Conservation (phyloP, 2,329 filamentous ascomycete species). For the Fusarium penzigii region DNA sequence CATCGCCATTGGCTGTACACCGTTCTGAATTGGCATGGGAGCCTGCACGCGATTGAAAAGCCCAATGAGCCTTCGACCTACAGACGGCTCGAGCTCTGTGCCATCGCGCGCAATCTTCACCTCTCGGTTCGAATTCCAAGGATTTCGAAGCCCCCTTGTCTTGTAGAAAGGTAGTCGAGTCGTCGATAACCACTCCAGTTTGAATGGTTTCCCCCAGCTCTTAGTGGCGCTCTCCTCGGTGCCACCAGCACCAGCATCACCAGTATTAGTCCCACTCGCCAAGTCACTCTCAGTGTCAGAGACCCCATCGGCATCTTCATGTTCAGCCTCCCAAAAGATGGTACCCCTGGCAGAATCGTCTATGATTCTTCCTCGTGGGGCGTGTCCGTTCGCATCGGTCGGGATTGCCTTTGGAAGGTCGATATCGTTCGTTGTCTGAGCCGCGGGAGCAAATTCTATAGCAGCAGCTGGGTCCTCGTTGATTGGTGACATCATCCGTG, state of each 20-base stretch:
- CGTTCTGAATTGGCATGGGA: conserved; percentile 34
- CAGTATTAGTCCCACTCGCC: conserved; percentile 39
- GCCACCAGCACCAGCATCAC: conserved; percentile 15
- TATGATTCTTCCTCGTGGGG: conserved; percentile 83
- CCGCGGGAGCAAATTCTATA: conserved; percentile 68
- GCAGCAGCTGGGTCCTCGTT: conserved; percentile 72
- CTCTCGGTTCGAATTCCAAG: conserved; percentile 93
- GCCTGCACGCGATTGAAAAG: conserved; percentile 69
- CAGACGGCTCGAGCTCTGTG: conserved; percentile 83
- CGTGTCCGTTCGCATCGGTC: conserved; percentile 75
- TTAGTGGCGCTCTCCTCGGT: conserved; percentile 53
- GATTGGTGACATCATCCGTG: conserved; percentile 84
- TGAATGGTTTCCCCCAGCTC: conserved; percentile 88
- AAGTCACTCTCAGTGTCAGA: conserved; percentile 45
- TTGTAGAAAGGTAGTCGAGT: conserved; percentile 83
- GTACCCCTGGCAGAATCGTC: conserved; percentile 92
- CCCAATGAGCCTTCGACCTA: conserved; percentile 74
- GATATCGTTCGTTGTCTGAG: conserved; percentile 57
- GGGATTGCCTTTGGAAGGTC: conserved; percentile 78
- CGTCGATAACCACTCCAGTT: conserved; percentile 86
- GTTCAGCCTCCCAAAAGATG: conserved; percentile 91
- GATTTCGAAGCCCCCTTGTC: conserved; percentile 83
- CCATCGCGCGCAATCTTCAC: conserved; percentile 96
- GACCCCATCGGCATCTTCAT: conserved; percentile 51
- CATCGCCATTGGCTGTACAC: conserved; percentile 37